A percentile compares a stretch with the other conserved stretches of the same genome.
Conservation (phyloP, 495 filamentous ascomycete genomes). For the Penicillium desertorum region DNA sequence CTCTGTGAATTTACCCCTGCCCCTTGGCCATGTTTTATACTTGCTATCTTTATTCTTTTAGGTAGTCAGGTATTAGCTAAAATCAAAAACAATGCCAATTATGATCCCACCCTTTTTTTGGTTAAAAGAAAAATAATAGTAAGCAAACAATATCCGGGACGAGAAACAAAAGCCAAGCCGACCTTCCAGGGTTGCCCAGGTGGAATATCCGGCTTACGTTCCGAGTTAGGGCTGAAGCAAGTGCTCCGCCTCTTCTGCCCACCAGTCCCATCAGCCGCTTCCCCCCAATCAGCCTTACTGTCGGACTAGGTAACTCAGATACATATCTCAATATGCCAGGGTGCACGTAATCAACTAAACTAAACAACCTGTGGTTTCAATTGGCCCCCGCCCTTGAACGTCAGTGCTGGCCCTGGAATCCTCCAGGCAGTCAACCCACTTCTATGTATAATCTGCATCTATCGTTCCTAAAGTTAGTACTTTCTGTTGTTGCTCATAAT, state of each 20-base stretch:
- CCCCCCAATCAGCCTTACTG: not conserved
- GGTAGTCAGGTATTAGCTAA: slow-evolving; percentile 16
- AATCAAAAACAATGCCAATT: slow-evolving; percentile 20
- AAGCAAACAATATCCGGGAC: not conserved
- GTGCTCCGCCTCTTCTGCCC: not conserved
- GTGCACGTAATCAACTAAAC: not conserved
- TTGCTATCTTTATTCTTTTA: slow-evolving; percentile 21
- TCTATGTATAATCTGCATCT: no score
- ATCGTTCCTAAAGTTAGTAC: not conserved
- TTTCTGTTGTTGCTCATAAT: not conserved
- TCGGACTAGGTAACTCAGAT: not conserved
- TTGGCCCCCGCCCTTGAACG: slow-evolving; percentile 37
- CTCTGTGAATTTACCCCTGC: slow-evolving; percentile 18
- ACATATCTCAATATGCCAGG: not conserved
- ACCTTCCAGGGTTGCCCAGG: not conserved
- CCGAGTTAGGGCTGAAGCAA: not conserved
- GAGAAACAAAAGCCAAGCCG: not conserved
- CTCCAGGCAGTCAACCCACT: no score
- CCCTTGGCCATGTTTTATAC: slow-evolving; percentile 21
- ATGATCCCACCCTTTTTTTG: slow-evolving; percentile 7
- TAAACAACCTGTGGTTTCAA: slow-evolving; percentile 23
- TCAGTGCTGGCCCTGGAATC: slow-evolving; percentile 22
- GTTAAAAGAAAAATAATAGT: not conserved
- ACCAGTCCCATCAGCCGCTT: not conserved
- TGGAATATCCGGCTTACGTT: not conserved